Evolutionary conservation across 208 protist species (phyloP).

Genomic region (Acanthamoeba triangularis): DNA sequence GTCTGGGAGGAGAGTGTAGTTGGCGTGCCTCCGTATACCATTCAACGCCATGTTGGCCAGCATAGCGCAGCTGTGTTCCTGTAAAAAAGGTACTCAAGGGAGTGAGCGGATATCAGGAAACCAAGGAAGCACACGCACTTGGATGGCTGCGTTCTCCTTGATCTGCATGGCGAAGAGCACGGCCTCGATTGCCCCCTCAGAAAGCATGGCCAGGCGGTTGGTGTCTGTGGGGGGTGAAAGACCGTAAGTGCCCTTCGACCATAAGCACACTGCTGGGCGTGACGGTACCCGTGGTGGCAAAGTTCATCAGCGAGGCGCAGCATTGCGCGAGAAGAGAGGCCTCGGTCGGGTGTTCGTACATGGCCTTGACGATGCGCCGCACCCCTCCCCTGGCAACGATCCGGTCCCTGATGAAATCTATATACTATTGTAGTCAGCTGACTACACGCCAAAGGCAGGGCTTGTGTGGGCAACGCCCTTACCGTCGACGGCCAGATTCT

Average conservation of each 20-base stretch:
- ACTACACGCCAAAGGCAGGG: too few species aligned
- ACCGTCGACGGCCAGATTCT: conserved; percentile 46
- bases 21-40: too few species aligned
- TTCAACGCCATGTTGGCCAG: conserved; percentile 31
- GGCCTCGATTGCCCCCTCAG: conserved; percentile 10
- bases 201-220: conserved; percentile 27
- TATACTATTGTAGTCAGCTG: too few species aligned
- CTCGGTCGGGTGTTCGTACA: conserved; percentile 18
- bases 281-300: conserved; percentile 30
- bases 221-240: not conserved
- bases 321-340: not conserved
- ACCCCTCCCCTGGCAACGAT: conserved; percentile 42
- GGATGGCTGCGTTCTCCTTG: not conserved
- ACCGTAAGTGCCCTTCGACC: too few species aligned
- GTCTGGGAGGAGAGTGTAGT: too few species aligned
- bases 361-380: conserved; percentile 39
- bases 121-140: not conserved
- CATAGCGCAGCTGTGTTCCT: conserved; percentile 33
- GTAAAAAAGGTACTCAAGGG: not conserved
- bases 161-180: conserved; percentile 45
- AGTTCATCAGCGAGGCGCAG: conserved; percentile 52
- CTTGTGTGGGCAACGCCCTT: not conserved
- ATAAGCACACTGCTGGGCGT: too few species aligned
- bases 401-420: conserved; percentile 20
- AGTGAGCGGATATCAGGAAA: not conserved